Base-by-base conservation (phyloP, 2,329 filamentous ascomycete species). In the Dothiorella sarmentorum region DNA sequence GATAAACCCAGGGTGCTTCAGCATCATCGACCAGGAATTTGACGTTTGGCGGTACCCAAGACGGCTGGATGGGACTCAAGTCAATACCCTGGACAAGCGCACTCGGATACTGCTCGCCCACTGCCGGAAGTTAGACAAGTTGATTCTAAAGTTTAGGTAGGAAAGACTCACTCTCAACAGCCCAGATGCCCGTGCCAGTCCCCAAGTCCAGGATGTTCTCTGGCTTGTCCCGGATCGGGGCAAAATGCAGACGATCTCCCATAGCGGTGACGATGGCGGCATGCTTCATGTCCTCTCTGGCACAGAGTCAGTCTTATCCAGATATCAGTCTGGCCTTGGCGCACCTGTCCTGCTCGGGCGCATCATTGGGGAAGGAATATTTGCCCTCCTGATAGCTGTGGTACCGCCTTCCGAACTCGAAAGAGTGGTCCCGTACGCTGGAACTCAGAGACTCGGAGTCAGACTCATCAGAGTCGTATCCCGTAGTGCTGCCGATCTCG, bases 11-110 rank as follows among this genome's bases (percentile, higher is more conserved):
- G 15, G 71, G 69, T 7, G 69, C 63, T 0, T 71, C 71, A 13
- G 75, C 68, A 47, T 80, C 77, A 66, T 80, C 78, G 56, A 80
- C 73, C 56, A 78, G 73, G 62, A 80, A 80, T 22, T 68, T 65
- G 61, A 72, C 73, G 62, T 80, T 80, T 4, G 76, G 73, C 0
- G 78, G 77, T 0, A 79, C 74, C 70, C 70, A 73, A 15, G 63
- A 67, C 5, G 71, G 71, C 59, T 74, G 72, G 55, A 75, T 72
- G 60, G 72, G 71, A 5, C 62, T 66, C 3, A 75, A 63, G 42
- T 75, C 72, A 18, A 68, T 73, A 43, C 72, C 71, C 9, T 49
- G 56, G 3, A 61, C 44, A 29, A 69, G 63, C n/a, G 65, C 61
- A 26, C 63, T 66, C 1, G 70, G 70, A 44, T 72, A 61, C 61